Evolutionary conservation across 805 yeast species (phyloP).

Genomic region (Sugiyamaella qingdaonensis): DNA sequence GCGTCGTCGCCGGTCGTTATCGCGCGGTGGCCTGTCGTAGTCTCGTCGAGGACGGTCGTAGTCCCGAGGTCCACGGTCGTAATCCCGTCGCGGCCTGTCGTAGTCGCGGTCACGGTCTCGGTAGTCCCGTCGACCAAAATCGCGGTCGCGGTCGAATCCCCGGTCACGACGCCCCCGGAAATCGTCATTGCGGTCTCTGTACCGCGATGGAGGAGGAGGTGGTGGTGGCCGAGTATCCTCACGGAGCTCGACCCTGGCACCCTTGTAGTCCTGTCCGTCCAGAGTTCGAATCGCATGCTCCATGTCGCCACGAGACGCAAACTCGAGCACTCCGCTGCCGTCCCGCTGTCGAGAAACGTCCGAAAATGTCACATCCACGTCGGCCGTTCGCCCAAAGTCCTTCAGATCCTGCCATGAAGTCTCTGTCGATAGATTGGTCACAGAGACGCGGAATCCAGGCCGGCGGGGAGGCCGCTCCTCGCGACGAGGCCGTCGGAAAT

Average conservation of each 20-base stretch:
- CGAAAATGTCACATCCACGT: conserved; percentile 36
- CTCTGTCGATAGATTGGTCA: conserved; percentile 26
- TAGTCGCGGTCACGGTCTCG: conserved; percentile 41
- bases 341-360: conserved; percentile 35
- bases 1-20: conserved; percentile 15
- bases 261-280: conserved; percentile 69
- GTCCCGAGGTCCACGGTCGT: conserved; percentile 29
- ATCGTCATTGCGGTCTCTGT: conserved; percentile 19
- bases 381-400: conserved; percentile 61
- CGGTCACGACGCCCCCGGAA: conserved; percentile 39
- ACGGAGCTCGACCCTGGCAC: conserved; percentile 61
- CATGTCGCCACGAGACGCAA: conserved; percentile 59
- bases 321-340: conserved; percentile 34
- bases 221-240: conserved; percentile 51
- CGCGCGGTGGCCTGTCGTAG: conserved; percentile 44
- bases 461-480: conserved; percentile 16
- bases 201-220: conserved; percentile 35
- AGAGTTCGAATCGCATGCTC: conserved; percentile 64
- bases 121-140: conserved; percentile 47
- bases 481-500: conserved; percentile 24
- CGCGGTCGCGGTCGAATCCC: conserved; percentile 29
- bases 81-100: conserved; percentile 41
- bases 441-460: conserved; percentile 24
- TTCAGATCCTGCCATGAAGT: conserved; percentile 58
- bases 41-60: conserved; percentile 41